Evolutionary conservation across 2,329 filamentous ascomycete genomes (phyloP).

Genomic region (Botrytis byssoidea): DNA sequence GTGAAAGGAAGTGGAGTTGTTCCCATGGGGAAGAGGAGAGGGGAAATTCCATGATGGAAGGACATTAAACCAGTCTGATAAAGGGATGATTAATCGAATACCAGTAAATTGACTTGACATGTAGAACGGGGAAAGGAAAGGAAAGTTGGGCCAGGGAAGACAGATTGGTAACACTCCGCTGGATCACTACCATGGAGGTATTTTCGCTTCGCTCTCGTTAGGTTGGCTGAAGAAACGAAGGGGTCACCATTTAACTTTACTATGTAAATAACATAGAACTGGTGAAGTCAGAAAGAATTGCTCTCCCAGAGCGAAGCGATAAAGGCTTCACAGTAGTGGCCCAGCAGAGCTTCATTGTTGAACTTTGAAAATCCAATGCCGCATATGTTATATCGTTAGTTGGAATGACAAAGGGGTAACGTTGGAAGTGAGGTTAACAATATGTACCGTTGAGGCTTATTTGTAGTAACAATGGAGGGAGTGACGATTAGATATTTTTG

Average conservation of each 20-base stretch:
- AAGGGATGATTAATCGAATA: not conserved
- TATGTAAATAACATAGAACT: not conserved
- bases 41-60: not conserved
- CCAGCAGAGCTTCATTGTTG: not conserved
- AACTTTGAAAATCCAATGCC: not conserved
- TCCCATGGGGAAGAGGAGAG: not conserved
- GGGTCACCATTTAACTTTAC: not conserved
- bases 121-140: not conserved
- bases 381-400: not conserved
- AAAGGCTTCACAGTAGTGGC: not conserved
- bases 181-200: not conserved
- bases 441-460: not conserved
- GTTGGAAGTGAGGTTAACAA: not conserved
- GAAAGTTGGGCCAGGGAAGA: not conserved
- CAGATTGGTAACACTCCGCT: not conserved
- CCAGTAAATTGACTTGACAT: not conserved
- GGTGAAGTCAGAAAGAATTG: not conserved
- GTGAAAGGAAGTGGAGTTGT: not conserved
- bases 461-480: not conserved
- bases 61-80: not conserved
- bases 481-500: not conserved
- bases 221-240: not conserved
- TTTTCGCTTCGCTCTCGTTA: not conserved
- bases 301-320: not conserved
- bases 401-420: not conserved